Evolutionary conservation across 257 asterid genomes (phyloP).

Genomic region (Solanum ahanhuiri): DNA sequence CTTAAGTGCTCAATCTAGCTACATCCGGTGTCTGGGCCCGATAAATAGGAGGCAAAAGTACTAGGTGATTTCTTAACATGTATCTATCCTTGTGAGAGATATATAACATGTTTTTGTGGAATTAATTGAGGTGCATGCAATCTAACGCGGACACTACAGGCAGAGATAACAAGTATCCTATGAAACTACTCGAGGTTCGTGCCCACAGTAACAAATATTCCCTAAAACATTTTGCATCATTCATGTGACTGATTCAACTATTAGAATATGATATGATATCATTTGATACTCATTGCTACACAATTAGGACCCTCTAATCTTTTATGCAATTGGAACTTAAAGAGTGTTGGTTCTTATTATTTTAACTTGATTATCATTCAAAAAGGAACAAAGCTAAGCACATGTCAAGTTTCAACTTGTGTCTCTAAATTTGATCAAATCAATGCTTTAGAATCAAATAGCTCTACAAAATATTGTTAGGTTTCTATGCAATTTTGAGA

Average conservation of each 20-base stretch:
- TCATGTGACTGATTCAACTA: neutral
- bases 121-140: neutral
- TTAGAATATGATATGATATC: neutral
- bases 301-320: neutral
- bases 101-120: neutral
- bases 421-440: neutral
- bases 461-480: neutral
- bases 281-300: neutral
- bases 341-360: neutral
- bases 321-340: neutral
- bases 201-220: neutral
- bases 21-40: neutral
- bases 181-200: neutral
- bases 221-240: neutral
- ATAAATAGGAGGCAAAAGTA: neutral
- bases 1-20: neutral
- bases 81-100: neutral
- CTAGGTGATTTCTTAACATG: neutral
- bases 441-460: neutral
- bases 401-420: neutral
- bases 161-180: neutral
- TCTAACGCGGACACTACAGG: neutral
- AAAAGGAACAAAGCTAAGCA: neutral
- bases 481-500: neutral
- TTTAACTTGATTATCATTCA: neutral